Conservation (phyloP, 192 early-diverging fungal species). For the Haplosporangium gracile region DNA sequence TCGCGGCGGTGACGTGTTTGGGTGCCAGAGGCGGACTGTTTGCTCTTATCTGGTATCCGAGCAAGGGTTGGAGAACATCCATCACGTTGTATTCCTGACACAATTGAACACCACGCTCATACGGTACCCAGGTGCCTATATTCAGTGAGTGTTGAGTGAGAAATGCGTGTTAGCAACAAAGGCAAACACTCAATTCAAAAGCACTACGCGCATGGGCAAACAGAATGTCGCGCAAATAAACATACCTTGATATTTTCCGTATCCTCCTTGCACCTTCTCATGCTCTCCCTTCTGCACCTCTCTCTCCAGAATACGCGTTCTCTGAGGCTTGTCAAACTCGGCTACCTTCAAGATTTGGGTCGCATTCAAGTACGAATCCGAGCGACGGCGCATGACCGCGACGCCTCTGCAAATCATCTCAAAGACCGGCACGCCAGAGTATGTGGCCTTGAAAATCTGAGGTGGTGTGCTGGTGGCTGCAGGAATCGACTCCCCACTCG, state of each 20-base stretch:
- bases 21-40: constrained; percentile 68
- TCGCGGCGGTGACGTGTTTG: constrained; percentile 67
- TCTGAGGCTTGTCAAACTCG: constrained; percentile 90
- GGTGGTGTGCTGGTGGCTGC: constrained; percentile 6
- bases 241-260: constrained; percentile 98
- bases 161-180: constrained; percentile 18
- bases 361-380: constrained; percentile 95
- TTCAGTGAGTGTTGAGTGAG: neutral
- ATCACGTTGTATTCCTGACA: constrained; percentile 87
- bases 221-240: neutral
- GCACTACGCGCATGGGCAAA: neutral
- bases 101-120: constrained; percentile 82
- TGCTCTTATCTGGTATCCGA: constrained; percentile 79
- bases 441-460: constrained; percentile 87
- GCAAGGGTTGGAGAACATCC: constrained; percentile 77
- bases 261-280: constrained; percentile 98
- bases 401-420: constrained; percentile 84
- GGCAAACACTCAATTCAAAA: neutral
- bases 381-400: constrained; percentile 80
- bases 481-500: neutral
- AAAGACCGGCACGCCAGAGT: constrained; percentile 96
- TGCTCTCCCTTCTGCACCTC: constrained; percentile 90
- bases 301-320: constrained; percentile 94
- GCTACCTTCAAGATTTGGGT: constrained; percentile 99
- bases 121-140: constrained; percentile 85